phyloP scores from a whole-genome alignment of 164 flowering plant species.

The Dillenia turbinata region DNA sequence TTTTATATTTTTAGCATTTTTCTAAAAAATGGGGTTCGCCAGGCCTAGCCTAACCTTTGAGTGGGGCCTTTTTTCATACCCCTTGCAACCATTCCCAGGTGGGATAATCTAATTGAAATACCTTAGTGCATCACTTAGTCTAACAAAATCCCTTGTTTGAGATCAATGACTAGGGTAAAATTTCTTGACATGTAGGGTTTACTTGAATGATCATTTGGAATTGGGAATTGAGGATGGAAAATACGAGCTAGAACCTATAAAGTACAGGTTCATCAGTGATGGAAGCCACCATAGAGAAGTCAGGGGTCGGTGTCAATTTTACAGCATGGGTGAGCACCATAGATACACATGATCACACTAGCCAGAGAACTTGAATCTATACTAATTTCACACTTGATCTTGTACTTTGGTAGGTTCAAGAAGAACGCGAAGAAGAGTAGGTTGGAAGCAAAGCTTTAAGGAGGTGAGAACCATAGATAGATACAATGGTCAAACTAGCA shows the following conservation, averaged over 20 bases:
- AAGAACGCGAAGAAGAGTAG: conserved; percentile 21
- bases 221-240: conserved; percentile 56
- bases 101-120: too few relatives aligned
- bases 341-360: background rate
- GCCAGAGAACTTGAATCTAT: too few relatives aligned
- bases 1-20: too few relatives aligned
- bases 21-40: too few relatives aligned
- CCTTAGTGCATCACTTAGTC: too few relatives aligned
- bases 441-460: conserved; percentile 34
- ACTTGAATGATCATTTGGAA: conserved; percentile 51
- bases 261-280: conserved; percentile 31
- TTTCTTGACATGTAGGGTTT: conserved; percentile 34
- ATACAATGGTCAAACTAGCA: too few relatives aligned
- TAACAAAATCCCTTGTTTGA: too few relatives aligned
- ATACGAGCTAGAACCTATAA: conserved; percentile 38
- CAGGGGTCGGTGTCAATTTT: conserved; percentile 49
- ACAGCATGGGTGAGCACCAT: conserved; percentile 30
- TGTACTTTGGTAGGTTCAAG: conserved; percentile 16
- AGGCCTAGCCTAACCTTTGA: too few relatives aligned
- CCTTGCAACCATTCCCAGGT: too few relatives aligned
- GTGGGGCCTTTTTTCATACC: too few relatives aligned
- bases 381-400: background rate
- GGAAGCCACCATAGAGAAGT: conserved; percentile 52
- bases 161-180: too few relatives aligned
- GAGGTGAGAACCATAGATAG: too few relatives aligned